Conservation (phyloP, 2,329 filamentous ascomycete species). For the Ophiostoma sp. region DNA sequence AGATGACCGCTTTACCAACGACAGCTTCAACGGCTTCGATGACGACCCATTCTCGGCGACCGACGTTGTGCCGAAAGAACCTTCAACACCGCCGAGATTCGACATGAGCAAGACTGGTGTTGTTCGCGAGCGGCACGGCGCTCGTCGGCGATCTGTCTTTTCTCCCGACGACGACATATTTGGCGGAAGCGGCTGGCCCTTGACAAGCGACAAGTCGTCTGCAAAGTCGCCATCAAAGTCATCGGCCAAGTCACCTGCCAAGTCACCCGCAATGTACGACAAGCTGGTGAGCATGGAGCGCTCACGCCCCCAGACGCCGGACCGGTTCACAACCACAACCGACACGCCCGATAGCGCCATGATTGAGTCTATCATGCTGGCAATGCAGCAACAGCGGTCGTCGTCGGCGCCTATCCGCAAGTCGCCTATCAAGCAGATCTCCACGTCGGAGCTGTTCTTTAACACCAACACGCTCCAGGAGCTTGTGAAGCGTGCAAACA, state of each 20-base stretch:
- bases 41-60: conserved; percentile 41
- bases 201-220: conserved; percentile 31
- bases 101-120: conserved; percentile 47
- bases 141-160: conserved; percentile 56
- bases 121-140: conserved; percentile 48
- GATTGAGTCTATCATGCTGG: conserved; percentile 58
- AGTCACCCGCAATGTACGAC: conserved; percentile 20
- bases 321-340: conserved; percentile 30
- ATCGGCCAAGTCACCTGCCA: conserved; percentile 22
- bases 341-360: conserved; percentile 41
- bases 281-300: neutral
- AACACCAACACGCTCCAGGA: conserved; percentile 64
- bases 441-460: conserved; percentile 56
- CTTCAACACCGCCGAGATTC: conserved; percentile 25
- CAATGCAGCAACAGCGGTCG: conserved; percentile 53
- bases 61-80: conserved; percentile 28
- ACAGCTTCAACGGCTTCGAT: conserved; percentile 43
- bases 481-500: conserved; percentile 57
- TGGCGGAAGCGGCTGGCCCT: conserved; percentile 44
- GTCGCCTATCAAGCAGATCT: conserved; percentile 33
- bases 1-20: conserved; percentile 42
- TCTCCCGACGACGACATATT: conserved; percentile 63
- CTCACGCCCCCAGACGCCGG: conserved; percentile 39
- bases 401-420: conserved; percentile 38
- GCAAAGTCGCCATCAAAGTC: conserved; percentile 34